Conservation (phyloP, 164 flowering plant species). For the Saururus chinensis region DNA sequence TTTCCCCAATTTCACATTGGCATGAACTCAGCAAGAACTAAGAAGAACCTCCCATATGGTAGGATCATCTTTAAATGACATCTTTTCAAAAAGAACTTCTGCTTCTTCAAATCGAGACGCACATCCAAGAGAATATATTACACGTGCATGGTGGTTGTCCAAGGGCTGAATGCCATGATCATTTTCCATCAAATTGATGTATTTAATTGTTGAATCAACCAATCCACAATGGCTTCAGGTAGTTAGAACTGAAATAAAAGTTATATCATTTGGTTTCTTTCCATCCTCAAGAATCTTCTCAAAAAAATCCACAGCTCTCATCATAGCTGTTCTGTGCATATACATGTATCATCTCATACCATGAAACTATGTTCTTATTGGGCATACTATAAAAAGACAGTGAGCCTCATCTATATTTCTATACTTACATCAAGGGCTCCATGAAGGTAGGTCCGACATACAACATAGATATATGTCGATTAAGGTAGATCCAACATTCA, state of each 20-base stretch:
- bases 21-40: no score
- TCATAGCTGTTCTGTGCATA: conserved; percentile 79
- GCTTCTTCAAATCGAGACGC: no score
- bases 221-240: no score
- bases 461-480: conserved; percentile 66
- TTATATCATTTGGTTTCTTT: conserved; percentile 53
- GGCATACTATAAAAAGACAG: conserved; percentile 44
- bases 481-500: conserved; percentile 71
- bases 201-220: no score
- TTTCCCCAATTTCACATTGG: no score
- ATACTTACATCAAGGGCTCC: no score
- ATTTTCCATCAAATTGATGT: conserved; percentile 52
- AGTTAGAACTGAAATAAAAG: no score
- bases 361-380: conserved; percentile 42
- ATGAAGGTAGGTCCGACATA: no score
- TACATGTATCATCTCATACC: conserved; percentile 92
- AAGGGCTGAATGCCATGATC: conserved; percentile 44
- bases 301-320: conserved; percentile 43
- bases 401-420: conserved; percentile 52
- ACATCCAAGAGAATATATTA: no score
- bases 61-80: no score
- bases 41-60: no score
- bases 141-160: conserved; percentile 60
- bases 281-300: conserved; percentile 40
- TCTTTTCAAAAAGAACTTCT: no score